These are phyloP conservation scores for Diutina siamensis DNA, from an alignment of 1,139 yeast genomes.

Conservation along the genomic window DNA sequence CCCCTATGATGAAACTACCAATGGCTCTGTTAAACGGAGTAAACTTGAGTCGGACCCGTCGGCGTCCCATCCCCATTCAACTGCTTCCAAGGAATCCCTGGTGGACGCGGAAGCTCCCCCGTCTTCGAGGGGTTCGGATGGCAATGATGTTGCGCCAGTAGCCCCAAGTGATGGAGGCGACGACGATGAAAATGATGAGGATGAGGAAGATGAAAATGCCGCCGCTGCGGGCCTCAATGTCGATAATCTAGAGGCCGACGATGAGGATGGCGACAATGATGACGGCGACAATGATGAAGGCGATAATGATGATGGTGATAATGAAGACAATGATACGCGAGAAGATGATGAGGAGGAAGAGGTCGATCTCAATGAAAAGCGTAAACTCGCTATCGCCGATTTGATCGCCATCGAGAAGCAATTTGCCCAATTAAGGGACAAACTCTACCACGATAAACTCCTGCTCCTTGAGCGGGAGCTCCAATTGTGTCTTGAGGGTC, in stretches of 20 bases:
- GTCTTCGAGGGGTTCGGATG: too few species aligned
- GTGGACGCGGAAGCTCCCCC: too few species aligned
- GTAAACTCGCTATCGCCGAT: constrained; percentile 54
- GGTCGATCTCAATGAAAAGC: constrained; percentile 34
- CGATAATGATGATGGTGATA: constrained; percentile 17
- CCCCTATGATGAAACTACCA: neutral
- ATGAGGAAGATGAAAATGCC: constrained; percentile 7
- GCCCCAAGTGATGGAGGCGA: neutral
- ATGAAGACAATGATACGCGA: constrained; percentile 14
- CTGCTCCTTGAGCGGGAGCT: constrained; percentile 69
- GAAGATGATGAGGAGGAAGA: constrained; percentile 16
- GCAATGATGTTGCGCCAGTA: too few species aligned
- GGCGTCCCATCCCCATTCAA: neutral
- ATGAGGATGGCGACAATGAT: constrained; percentile 14
- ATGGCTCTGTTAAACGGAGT: neutral
- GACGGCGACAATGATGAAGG: constrained; percentile 9
- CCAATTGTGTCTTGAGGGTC: constrained; percentile 77
- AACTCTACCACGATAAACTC: constrained; percentile 63
- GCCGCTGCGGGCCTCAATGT: too few species aligned
- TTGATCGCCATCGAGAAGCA: constrained; percentile 72
- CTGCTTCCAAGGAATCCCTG: too few species aligned
- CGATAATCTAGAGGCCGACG: constrained; percentile 9
- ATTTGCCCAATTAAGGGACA: constrained; percentile 78
- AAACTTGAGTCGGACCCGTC: neutral
- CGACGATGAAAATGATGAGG: constrained; percentile 6